Base-by-base conservation (phyloP, 257 asterid genomes). In the Coffea eugenioides region DNA sequence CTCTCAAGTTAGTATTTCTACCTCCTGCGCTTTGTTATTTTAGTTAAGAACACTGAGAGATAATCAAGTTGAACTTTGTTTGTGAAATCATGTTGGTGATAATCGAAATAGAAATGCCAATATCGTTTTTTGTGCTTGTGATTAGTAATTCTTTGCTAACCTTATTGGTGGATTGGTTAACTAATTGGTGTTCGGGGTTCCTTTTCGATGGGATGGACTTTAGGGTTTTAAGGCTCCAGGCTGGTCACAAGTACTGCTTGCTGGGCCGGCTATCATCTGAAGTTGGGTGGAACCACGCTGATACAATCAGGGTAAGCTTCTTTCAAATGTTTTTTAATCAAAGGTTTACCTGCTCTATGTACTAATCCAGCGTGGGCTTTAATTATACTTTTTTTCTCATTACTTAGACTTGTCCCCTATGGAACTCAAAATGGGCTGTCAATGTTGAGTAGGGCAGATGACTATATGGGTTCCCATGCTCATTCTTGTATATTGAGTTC, bases 201-300 rank as follows among this genome's bases (percentile, higher is more conserved):
- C 4, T 74, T 20, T 49, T 39, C 8, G 69, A 18, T 2, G n/a
- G 12, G 57, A n/a, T 52, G 54, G 45, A 23, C 20, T 59, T 34
- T 48, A 93, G 97, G 95, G 97, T 93, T 21, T 83, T 93, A 95
- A 91, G 97, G 89, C 97, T 93, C 21, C 94, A 91, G 80, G 93
- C 97, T 79, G 95, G 97, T 14, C 97, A 93, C 77, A 93, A 93
- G 76, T 93, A 90, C 83, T 93, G 97, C 74, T 80, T 91, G 87
- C 76, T 93, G 86, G 97, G 97, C 49, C 82, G 88, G 79, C 93
- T 93, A 20, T 93, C 97, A 76, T 90, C 95, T 1, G 97, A 93
- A 83, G 97, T 91, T 27, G 97, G 97, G 64, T 91, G 97, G 97
- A 93, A 93, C 82, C 91, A 93, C 57, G 88, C 85, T 4, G 97